These are phyloP conservation scores for Penicillium chermesinum DNA, from an alignment of 495 filamentous ascomycete species.

Conservation along the genomic window DNA sequence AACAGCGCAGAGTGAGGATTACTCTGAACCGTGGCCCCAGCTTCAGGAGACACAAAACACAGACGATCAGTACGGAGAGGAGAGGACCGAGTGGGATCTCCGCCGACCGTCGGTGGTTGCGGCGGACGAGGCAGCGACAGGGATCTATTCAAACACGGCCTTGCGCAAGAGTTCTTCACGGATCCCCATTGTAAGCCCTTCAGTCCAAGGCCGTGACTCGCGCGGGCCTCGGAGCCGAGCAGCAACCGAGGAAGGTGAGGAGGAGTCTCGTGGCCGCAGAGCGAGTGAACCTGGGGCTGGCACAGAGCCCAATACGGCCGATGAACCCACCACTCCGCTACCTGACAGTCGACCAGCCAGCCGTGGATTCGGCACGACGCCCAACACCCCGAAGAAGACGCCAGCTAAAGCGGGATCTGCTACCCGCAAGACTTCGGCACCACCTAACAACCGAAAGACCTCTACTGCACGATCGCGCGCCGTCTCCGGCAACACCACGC, in stretches of 20 bases:
- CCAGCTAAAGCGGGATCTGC: constrained; percentile 42
- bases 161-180: constrained; percentile 57
- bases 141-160: constrained; percentile 39
- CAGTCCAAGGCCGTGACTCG: constrained; percentile 70
- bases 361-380: constrained; percentile 28
- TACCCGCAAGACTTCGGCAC: constrained; percentile 41
- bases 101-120: constrained; percentile 77
- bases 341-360: constrained; percentile 39
- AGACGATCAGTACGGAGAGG: constrained; percentile 23
- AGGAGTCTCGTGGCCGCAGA: constrained; percentile 55
- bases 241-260: constrained; percentile 46
- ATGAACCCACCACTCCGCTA: constrained; percentile 47
- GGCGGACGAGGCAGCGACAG: constrained; percentile 49
- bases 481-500: constrained; percentile 33
- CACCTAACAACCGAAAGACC: constrained; percentile 32
- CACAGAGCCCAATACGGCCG: constrained; percentile 39
- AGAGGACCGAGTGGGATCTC: constrained; percentile 60
- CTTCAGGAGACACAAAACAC: constrained; percentile 38
- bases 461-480: constrained; percentile 31
- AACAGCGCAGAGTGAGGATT: constrained; percentile 30
- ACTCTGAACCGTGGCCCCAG: constrained; percentile 36
- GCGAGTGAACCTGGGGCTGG: constrained; percentile 57
- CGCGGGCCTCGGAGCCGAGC: constrained; percentile 59
- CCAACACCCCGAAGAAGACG: constrained; percentile 33
- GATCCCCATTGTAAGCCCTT: constrained; percentile 83